Evolutionary conservation across 2,329 filamentous ascomycete species (phyloP).

Genomic region (Teratosphaeria pseudoeucalypti): DNA sequence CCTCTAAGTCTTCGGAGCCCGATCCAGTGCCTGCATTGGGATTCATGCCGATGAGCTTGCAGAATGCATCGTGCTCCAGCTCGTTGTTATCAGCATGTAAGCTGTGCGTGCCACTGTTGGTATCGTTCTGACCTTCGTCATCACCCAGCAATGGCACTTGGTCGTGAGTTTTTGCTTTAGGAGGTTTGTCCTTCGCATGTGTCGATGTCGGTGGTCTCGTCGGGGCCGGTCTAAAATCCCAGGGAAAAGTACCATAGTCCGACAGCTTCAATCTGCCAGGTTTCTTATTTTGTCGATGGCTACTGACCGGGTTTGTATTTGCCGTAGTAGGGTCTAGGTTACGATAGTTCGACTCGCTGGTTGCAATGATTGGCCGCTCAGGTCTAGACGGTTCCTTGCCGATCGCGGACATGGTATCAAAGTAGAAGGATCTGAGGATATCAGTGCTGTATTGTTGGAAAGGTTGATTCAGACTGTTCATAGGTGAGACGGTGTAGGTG

Average conservation of each 20-base stretch:
- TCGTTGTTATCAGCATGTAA: not conserved
- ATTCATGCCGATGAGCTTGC: slow-evolving; percentile 5
- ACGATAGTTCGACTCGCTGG: not conserved
- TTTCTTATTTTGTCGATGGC: not conserved
- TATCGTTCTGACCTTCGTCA: not conserved
- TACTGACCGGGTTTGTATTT: not conserved
- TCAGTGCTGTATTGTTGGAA: not conserved
- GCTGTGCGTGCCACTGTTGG: not conserved
- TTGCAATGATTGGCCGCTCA: not conserved
- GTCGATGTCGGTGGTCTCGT: not conserved
- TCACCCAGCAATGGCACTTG: not conserved
- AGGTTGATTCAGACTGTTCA: not conserved
- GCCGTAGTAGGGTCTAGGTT: not conserved
- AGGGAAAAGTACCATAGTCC: not conserved
- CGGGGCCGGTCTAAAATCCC: not conserved
- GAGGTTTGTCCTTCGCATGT: not conserved
- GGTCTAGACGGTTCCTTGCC: not conserved
- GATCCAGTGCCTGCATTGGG: not conserved
- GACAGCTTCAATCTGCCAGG: not conserved
- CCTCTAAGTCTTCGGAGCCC: slow-evolving; percentile 2
- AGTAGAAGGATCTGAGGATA: not conserved
- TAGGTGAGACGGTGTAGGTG: not conserved
- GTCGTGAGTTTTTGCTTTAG: not conserved
- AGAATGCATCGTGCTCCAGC: slow-evolving; percentile 2
- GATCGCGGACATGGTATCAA: not conserved